phyloP scores from a whole-genome alignment of 352 stramenopile species.

The Pythium phragmitis region DNA sequence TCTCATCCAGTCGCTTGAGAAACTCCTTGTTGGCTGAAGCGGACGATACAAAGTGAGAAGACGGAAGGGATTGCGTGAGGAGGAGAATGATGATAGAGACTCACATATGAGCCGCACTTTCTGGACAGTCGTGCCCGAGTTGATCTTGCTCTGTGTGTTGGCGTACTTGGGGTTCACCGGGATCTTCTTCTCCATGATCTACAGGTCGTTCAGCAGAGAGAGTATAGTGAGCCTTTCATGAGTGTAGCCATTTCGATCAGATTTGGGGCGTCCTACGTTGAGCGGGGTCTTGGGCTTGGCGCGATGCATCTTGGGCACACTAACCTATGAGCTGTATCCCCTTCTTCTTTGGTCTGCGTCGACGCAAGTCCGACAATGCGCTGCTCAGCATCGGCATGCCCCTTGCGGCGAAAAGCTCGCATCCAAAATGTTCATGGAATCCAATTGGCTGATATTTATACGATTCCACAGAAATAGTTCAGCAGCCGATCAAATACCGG shows the following conservation, averaged over 20 bases:
- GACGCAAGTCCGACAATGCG: slow-evolving; percentile 8
- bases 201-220: neutral
- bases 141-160: slow-evolving; percentile 76
- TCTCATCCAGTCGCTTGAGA: slow-evolving; percentile 78
- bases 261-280: slow-evolving; percentile 25
- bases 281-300: slow-evolving; percentile 68
- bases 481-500: slow-evolving; percentile 7
- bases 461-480: slow-evolving; percentile 6
- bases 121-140: slow-evolving; percentile 69
- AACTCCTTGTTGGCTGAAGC: slow-evolving; percentile 70
- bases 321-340: neutral
- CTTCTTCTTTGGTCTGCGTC: neutral
- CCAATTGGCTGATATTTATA: slow-evolving; percentile 21
- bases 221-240: neutral
- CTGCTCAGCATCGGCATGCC: neutral
- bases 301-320: slow-evolving; percentile 41
- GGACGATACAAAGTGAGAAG: neutral
- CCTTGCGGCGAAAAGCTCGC: slow-evolving; percentile 7
- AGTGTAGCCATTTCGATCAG: neutral
- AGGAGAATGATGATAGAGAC: slow-evolving; percentile 13
- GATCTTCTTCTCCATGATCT: slow-evolving; percentile 83
- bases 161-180: slow-evolving; percentile 77
- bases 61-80: neutral
- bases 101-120: slow-evolving; percentile 80
- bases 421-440: neutral